These are phyloP conservation scores for Irpex rosettiformis DNA, from an alignment of 1,284 basidiomycete genomes.

Conservation along the genomic window DNA sequence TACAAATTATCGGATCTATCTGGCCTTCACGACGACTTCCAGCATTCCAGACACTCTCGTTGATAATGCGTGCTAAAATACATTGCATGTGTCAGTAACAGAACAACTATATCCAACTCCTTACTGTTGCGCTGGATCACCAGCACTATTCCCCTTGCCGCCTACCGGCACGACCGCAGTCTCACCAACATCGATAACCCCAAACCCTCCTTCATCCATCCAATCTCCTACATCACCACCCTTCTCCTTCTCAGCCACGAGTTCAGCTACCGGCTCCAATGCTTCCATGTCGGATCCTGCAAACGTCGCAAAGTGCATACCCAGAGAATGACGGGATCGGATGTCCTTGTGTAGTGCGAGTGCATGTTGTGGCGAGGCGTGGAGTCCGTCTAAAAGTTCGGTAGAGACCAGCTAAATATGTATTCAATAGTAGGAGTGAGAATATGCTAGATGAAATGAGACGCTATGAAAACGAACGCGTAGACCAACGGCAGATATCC, in stretches of 20 bases:
- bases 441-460: not conserved
- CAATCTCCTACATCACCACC: slow-evolving; percentile 22
- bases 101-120: not conserved
- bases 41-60: no score
- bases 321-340: slow-evolving; percentile 32
- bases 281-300: slow-evolving; percentile 34
- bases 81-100: not conserved
- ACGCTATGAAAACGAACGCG: slow-evolving; percentile 19
- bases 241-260: slow-evolving; percentile 23
- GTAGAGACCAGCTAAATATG: slow-evolving; percentile 17
- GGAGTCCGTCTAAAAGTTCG: slow-evolving; percentile 19
- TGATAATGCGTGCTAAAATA: no score
- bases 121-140: no score
- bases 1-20: no score
- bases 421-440: not conserved
- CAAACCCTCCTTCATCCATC: slow-evolving; percentile 22
- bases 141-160: not conserved
- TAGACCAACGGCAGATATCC: slow-evolving; percentile 26
- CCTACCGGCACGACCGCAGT: slow-evolving; percentile 21
- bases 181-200: slow-evolving; percentile 29
- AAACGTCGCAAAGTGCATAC: slow-evolving; percentile 38
- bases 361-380: slow-evolving; percentile 25
- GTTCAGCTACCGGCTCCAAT: slow-evolving; percentile 31
- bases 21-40: no score
- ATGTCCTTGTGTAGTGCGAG: slow-evolving; percentile 26